Evolutionary conservation across 1,139 yeast genomes (phyloP).

Genomic region (Pichia sp.): DNA sequence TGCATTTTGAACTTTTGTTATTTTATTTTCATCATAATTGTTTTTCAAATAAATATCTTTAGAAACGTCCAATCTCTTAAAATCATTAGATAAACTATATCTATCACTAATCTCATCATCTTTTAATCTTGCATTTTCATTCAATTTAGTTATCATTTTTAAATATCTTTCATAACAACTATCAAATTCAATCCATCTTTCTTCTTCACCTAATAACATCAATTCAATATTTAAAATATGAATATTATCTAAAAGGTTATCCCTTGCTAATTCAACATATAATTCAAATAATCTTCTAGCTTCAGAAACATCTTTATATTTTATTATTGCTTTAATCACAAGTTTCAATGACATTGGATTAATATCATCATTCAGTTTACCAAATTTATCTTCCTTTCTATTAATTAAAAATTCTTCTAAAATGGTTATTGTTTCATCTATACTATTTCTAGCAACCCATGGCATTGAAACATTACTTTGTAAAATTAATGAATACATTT

Average conservation of each 20-base stretch:
- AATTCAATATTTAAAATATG: constrained; percentile 25
- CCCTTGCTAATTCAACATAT: constrained; percentile 21
- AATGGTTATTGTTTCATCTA: constrained; percentile 29
- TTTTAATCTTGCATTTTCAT: constrained; percentile 15
- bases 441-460: constrained; percentile 20
- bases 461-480: constrained; percentile 19
- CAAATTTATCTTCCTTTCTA: constrained; percentile 25
- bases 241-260: constrained; percentile 23
- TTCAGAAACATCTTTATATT: constrained; percentile 15
- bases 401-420: constrained; percentile 22
- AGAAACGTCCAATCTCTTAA: constrained; percentile 5
- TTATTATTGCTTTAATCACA: constrained; percentile 20
- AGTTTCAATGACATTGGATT: constrained; percentile 23
- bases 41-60: constrained; percentile 6
- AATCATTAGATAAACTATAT: constrained; percentile 2
- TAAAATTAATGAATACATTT: constrained; percentile 34
- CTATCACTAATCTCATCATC: constrained; percentile 1
- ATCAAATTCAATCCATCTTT: constrained; percentile 29
- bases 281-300: constrained; percentile 26
- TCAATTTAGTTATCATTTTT: constrained; percentile 15
- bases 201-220: constrained; percentile 26
- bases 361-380: constrained; percentile 24
- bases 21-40: constrained; percentile 15
- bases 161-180: constrained; percentile 24
- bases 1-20: constrained; percentile 7